phyloP scores from a whole-genome alignment of 768 basidiomycete genomes.

The Hypholoma sublateritium region DNA sequence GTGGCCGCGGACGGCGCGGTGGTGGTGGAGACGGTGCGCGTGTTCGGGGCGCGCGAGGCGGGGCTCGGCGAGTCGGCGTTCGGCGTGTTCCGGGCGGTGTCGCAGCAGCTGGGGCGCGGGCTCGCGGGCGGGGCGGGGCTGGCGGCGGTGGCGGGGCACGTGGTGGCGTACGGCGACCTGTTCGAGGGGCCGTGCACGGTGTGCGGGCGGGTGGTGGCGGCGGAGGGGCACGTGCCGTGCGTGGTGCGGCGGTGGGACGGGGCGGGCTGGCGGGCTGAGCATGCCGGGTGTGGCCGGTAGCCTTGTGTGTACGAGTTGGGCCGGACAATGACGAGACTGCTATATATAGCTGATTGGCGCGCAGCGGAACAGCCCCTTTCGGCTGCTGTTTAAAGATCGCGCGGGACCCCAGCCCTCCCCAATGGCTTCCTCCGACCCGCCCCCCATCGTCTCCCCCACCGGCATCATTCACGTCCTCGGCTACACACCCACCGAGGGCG shows the following conservation, averaged over 20 bases:
- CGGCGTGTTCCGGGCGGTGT: slow-evolving; percentile 59
- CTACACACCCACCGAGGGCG: slow-evolving; percentile 66
- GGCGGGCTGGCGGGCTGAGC: slow-evolving; percentile 50
- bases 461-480: slow-evolving; percentile 65
- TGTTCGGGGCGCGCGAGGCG: slow-evolving; percentile 73
- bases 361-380: slow-evolving; percentile 13
- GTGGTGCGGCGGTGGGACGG: slow-evolving; percentile 60
- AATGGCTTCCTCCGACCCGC: slow-evolving; percentile 17
- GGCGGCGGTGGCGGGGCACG: slow-evolving; percentile 49
- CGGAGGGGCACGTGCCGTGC: slow-evolving; percentile 71
- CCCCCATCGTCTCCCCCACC: slow-evolving; percentile 41
- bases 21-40: slow-evolving; percentile 62
- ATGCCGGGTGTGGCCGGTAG: slow-evolving; percentile 36
- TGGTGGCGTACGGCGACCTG: slow-evolving; percentile 49
- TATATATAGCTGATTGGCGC: slow-evolving; percentile 14
- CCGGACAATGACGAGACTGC: slow-evolving; percentile 4
- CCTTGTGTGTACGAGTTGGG: slow-evolving; percentile 1
- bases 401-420: neutral
- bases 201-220: slow-evolving; percentile 67
- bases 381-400: slow-evolving; percentile 10
- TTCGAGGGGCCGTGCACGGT: slow-evolving; percentile 60
- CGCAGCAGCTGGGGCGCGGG: slow-evolving; percentile 65
- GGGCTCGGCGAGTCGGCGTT: slow-evolving; percentile 72
- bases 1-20: slow-evolving; percentile 31
- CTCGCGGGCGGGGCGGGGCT: slow-evolving; percentile 55